Conservation (phyloP, 2,329 filamentous ascomycete species). For the Fusarium udum region DNA sequence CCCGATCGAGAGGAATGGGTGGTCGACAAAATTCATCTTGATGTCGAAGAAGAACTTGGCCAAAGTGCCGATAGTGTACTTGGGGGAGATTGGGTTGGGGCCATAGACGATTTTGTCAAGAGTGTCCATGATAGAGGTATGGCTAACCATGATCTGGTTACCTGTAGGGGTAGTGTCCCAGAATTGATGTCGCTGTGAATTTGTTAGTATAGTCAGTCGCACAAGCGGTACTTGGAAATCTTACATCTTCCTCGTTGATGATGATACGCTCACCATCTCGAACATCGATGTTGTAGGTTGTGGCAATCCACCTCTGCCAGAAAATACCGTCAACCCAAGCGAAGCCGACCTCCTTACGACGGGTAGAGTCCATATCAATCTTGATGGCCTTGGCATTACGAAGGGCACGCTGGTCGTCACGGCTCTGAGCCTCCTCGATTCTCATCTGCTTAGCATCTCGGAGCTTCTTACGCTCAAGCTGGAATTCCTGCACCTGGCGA, state of each 20-base stretch:
- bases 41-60: constrained; percentile 77
- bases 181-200: constrained; percentile 81
- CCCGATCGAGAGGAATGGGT: constrained; percentile 66
- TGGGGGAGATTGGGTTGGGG: constrained; percentile 76
- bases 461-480: constrained; percentile 90
- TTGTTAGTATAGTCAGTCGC: constrained; percentile 46
- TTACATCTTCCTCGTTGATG: constrained; percentile 96
- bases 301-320: constrained; percentile 96
- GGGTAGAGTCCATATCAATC: constrained; percentile 88
- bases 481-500: constrained; percentile 90
- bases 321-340: constrained; percentile 98
- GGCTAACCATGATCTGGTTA: constrained; percentile 87
- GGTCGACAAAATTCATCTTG: constrained; percentile 65
- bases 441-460: constrained; percentile 94
- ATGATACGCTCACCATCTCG: constrained; percentile 90
- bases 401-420: constrained; percentile 86
- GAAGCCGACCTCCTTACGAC: constrained; percentile 90
- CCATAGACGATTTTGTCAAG: constrained; percentile 74
- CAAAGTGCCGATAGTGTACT: constrained; percentile 78
- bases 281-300: constrained; percentile 93
- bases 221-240: constrained; percentile 48
- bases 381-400: constrained; percentile 88
- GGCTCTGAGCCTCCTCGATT: constrained; percentile 95
- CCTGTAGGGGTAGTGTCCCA: constrained; percentile 94
- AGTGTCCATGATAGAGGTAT: constrained; percentile 91